Conservation (phyloP, 2,329 filamentous ascomycete species). For the Seiridium cupressi region DNA sequence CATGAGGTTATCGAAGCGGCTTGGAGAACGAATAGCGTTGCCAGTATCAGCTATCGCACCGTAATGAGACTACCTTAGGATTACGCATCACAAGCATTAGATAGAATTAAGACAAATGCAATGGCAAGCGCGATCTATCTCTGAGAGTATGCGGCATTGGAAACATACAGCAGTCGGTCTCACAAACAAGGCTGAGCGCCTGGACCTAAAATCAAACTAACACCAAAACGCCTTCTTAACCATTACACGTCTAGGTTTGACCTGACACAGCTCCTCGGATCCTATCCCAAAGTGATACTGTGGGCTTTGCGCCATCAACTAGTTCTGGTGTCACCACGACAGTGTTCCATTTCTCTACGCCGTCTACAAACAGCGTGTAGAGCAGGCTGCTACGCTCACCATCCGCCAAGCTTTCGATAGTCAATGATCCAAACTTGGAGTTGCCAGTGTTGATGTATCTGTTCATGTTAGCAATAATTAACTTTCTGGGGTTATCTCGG, state of each 20-base stretch:
- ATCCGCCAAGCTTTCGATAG: constrained; percentile 67
- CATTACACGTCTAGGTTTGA: not conserved
- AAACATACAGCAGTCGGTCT: no score
- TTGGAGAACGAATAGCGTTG: no score
- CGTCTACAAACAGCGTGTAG: constrained; percentile 82
- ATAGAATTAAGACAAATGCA: no score
- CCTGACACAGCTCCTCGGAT: constrained; percentile 22
- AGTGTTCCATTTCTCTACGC: constrained; percentile 72
- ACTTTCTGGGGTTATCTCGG: not conserved
- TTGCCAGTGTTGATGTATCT: constrained; percentile 82
- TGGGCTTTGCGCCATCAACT: constrained; percentile 25
- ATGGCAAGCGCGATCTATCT: no score
- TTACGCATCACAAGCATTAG: no score
- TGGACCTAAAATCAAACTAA: no score
- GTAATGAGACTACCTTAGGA: no score
- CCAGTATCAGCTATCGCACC: no score
- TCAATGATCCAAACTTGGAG: constrained; percentile 83
- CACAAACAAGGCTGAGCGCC: no score
- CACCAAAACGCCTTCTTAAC: not conserved
- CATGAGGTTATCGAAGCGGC: no score
- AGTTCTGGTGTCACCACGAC: constrained; percentile 47
- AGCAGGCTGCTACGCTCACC: constrained; percentile 70
- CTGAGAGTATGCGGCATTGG: no score
- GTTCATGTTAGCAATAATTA: constrained; percentile 17
- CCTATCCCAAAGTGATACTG: constrained; percentile 46